Base-by-base conservation (phyloP, 2,329 filamentous ascomycete genomes). In the Cryoendolithus antarcticus region DNA sequence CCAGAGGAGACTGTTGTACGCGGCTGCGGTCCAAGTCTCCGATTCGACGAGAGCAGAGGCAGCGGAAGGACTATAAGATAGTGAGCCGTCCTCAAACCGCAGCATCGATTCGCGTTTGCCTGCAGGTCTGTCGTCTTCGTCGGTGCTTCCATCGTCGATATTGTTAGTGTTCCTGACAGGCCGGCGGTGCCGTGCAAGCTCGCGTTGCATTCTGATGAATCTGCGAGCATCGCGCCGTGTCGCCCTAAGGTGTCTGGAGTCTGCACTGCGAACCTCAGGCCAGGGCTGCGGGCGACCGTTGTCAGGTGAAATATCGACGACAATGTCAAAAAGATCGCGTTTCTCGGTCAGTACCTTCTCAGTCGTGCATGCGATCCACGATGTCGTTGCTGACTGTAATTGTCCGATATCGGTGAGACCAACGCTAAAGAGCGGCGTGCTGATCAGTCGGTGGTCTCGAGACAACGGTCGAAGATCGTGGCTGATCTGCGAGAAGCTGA, bases 321-420 rank as follows among this genome's bases (percentile, higher is more conserved):
- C 72, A 51, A 95, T 71, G 57, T 98, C 91, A 69, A 86, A 96
- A 2, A 98, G 73, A 2, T 82, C 74, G 37, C 79, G 75, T 64
- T 96, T 96, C 61, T 85, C 82, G 34, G 77, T 78, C 9, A 98
- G 71, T 42, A 98, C 91, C 54, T 83, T 89, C 62, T 98, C 91
- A 2, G 89, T 96, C 2, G 89, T 95, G 60, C 88, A 95, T 9
- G 89, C 91, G 42, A 94, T 80, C 86, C 88, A 98, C 30, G 86
- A 83, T 34, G 60, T 61, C 15, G 69, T 64, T n/a, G 70, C 69
- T 48, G 78, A 70, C 4, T 96, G 70, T 41, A 81, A 77, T 4
- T 83, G 75, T 8, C 35, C 35, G 37, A 98, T 95, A 55, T 98
- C 91, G 58, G 94, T 84, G 10, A 98, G 80, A 37, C 91, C 91